These are phyloP conservation scores for Aegle marmelos DNA, from an alignment of 345 rosid genomes.

Conservation along the genomic window DNA sequence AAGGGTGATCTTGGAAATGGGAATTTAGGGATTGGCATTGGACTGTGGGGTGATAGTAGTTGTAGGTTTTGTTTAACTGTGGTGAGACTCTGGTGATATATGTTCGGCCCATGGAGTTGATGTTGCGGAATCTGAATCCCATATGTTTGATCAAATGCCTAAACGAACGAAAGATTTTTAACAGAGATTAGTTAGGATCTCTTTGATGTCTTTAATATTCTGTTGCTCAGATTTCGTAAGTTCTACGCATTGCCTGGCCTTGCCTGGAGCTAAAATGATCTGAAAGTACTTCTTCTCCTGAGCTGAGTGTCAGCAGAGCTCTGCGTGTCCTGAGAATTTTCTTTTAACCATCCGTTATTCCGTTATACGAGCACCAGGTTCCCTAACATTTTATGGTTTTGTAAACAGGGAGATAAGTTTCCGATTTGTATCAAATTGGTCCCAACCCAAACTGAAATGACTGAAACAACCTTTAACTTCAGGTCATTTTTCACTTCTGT, in stretches of 20 bases:
- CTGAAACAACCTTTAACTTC: neutral
- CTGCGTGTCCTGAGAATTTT: neutral
- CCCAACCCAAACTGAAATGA: neutral
- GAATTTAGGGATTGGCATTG: slow-evolving; percentile 21
- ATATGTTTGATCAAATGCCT: slow-evolving; percentile 15
- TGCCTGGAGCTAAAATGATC: neutral
- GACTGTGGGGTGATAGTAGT: slow-evolving; percentile 1
- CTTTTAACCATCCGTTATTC: neutral
- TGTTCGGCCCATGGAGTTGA: slow-evolving; percentile 39
- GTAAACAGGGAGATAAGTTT: neutral
- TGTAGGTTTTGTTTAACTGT: slow-evolving; percentile 11
- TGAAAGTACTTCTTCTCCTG: neutral
- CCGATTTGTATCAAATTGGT: neutral
- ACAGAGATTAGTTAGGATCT: neutral
- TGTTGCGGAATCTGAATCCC: slow-evolving; percentile 47
- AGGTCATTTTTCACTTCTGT: no score
- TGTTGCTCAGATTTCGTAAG: neutral
- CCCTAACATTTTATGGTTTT: neutral
- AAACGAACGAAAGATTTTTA: neutral
- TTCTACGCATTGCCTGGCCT: neutral
- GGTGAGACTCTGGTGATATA: slow-evolving; percentile 32
- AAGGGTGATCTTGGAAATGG: slow-evolving; percentile 17
- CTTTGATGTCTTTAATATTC: no score
- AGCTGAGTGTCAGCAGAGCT: neutral
- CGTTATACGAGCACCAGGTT: no score